Percentiles rank a stretch among this genome's conserved stretches.
Evolutionary conservation across 1,284 basidiomycete genomes (phyloP).

Genomic region (Rhodofomes roseus): DNA sequence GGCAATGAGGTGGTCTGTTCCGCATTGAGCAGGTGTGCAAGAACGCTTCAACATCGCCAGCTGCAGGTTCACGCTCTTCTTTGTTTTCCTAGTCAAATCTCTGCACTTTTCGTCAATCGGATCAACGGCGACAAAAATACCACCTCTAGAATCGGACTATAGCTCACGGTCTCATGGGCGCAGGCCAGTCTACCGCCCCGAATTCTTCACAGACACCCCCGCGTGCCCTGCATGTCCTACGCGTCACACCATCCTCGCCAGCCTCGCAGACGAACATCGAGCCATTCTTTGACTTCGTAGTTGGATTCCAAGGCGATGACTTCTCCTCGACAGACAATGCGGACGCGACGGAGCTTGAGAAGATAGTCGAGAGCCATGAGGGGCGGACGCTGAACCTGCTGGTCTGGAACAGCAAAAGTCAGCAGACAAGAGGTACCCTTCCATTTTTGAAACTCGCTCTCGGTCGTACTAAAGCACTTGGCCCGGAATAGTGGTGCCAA

Average conservation of each 20-base stretch:
- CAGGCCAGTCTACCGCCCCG: constrained; percentile 58
- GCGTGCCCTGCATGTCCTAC: constrained; percentile 78
- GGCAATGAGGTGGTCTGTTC: not conserved
- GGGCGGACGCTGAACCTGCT: constrained; percentile 74
- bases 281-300: constrained; percentile 96
- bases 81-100: not conserved
- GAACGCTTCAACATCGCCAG: not conserved
- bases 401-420: constrained; percentile 90
- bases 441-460: not conserved
- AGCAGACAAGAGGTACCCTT: constrained; percentile 70
- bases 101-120: not conserved
- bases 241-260: constrained; percentile 85
- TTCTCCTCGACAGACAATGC: constrained; percentile 53
- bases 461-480: constrained; percentile 2
- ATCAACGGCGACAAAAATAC: not conserved
- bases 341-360: constrained; percentile 73
- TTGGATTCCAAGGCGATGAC: constrained; percentile 79
- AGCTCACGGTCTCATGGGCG: constrained; percentile 51
- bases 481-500: constrained; percentile 63
- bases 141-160: not conserved
- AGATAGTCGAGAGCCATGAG: constrained; percentile 85
- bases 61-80: not conserved
- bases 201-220: constrained; percentile 47
- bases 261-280: constrained; percentile 85
- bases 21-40: constrained; percentile 3